Percentiles rank a stretch among this genome's conserved stretches.
These are phyloP conservation scores for Aspergillus nanangensis DNA, from an alignment of 495 filamentous ascomycete genomes.

Conservation along the genomic window DNA sequence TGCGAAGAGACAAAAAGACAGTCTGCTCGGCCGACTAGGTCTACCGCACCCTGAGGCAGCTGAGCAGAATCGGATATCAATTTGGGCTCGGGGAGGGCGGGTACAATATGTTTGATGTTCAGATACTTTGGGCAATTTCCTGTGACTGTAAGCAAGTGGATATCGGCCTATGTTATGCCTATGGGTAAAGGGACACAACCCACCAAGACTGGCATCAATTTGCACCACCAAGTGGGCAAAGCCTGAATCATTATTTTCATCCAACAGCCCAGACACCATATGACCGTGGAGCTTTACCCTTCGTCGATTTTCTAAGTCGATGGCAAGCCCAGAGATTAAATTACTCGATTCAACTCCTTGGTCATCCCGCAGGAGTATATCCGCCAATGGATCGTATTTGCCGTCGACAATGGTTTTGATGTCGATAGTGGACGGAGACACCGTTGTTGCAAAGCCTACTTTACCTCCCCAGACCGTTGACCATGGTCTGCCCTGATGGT, in stretches of 20 bases:
- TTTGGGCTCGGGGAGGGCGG: constrained; percentile 46
- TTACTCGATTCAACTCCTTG: constrained; percentile 23
- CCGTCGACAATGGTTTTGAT: constrained; percentile 54
- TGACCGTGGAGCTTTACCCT: constrained; percentile 65
- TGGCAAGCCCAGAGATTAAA: constrained; percentile 57
- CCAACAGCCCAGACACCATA: constrained; percentile 54
- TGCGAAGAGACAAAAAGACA: constrained; percentile 71
- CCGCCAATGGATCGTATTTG: constrained; percentile 60
- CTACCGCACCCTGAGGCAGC: constrained; percentile 44
- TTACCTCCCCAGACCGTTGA: constrained; percentile 71
- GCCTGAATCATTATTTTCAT: constrained; percentile 19
- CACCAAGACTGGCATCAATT: constrained; percentile 65
- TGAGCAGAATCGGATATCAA: constrained; percentile 44
- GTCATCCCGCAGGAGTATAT: constrained; percentile 42
- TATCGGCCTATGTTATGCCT: neutral
- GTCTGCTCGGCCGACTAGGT: constrained; percentile 61
- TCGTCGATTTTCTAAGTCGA: constrained; percentile 62
- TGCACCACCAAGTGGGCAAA: constrained; percentile 62
- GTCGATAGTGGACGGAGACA: constrained; percentile 55
- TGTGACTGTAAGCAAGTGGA: constrained; percentile 15
- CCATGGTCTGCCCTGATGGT: constrained; percentile 62
- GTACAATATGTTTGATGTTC: constrained; percentile 62
- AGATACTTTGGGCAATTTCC: constrained; percentile 82
- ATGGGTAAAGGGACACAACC: no score
- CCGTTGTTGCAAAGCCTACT: constrained; percentile 55